These are phyloP conservation scores for Leishmania gerbilli DNA, from an alignment of 208 protist genomes.

Conservation along the genomic window DNA sequence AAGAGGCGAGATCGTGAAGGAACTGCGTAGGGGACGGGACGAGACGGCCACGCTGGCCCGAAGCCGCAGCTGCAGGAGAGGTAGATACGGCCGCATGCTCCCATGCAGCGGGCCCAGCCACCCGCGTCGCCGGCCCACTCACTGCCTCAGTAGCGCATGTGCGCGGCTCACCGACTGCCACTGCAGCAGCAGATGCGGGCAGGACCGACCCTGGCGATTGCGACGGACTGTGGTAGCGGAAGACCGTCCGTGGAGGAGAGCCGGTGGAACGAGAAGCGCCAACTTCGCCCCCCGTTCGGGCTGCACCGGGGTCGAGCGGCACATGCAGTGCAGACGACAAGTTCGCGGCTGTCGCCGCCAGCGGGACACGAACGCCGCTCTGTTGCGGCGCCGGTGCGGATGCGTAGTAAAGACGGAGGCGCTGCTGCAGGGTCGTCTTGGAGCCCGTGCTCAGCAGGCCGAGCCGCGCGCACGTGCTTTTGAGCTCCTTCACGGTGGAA, in stretches of 20 bases:
- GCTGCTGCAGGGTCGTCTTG: conserved; percentile 41
- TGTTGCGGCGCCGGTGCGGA: neutral
- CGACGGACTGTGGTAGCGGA: conserved; percentile 36
- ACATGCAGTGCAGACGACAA: neutral
- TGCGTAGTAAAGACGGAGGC: conserved; percentile 28
- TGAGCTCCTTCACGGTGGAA: conserved; percentile 34
- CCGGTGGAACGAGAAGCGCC: neutral
- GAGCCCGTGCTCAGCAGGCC: conserved; percentile 48
- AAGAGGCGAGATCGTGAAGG: conserved; percentile 21
- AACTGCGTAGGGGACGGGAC: conserved; percentile 31
- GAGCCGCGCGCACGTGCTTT: conserved; percentile 28
- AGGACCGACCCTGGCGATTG: neutral
- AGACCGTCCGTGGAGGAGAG: conserved; percentile 41
- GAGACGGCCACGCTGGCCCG: conserved; percentile 3
- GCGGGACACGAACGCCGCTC: neutral
- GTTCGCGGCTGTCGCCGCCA: neutral
- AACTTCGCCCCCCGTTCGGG: neutral
- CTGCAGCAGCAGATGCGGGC: conserved; percentile 5
- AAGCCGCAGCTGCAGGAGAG: neutral
- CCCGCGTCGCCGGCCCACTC: neutral
- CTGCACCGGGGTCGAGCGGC: neutral
- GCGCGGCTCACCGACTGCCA: neutral
- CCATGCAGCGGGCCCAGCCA: neutral
- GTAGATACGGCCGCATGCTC: neutral
- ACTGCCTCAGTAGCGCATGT: neutral